These are phyloP conservation scores for Ophioceras dolichostomum DNA, from an alignment of 2,329 filamentous ascomycete genomes.

Conservation along the genomic window DNA sequence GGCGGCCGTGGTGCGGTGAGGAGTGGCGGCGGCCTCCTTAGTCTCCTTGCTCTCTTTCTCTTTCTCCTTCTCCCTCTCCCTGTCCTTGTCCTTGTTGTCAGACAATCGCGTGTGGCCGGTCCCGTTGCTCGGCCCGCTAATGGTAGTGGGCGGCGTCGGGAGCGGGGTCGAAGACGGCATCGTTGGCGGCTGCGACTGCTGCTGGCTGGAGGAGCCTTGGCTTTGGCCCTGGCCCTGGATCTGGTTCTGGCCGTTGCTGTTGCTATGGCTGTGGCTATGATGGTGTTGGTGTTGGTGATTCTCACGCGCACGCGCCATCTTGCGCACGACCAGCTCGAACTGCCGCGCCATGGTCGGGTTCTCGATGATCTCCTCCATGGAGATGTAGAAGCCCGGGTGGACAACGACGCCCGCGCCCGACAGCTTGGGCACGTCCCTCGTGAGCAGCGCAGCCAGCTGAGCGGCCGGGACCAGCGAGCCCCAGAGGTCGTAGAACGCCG, in stretches of 20 bases:
- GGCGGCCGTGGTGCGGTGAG: background rate
- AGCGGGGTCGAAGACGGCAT: no score
- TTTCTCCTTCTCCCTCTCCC: background rate
- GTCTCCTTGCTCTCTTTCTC: background rate
- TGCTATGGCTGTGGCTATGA: conserved; percentile 3
- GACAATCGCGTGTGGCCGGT: no score
- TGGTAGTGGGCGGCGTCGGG: no score
- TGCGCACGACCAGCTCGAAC: conserved; percentile 26
- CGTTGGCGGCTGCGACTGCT: no score
- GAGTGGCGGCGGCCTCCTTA: no score
- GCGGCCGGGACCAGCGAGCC: conserved; percentile 35
- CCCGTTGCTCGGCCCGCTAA: no score
- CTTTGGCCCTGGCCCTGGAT: no score
- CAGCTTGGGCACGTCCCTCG: conserved; percentile 24
- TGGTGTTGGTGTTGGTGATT: no score
- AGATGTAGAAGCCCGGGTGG: conserved; percentile 19
- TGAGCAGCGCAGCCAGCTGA: conserved; percentile 31
- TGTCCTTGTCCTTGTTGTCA: no score
- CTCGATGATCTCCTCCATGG: conserved; percentile 35
- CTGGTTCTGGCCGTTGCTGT: conserved; percentile 2
- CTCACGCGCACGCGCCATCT: conserved; percentile 8
- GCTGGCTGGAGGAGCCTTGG: conserved; percentile 1
- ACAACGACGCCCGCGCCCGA: conserved; percentile 22
- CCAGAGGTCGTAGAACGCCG: conserved; percentile 38
- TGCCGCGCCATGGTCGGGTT: conserved; percentile 37